A percentile compares a stretch with the other conserved stretches of the same genome.
Conservation (phyloP, 2,329 filamentous ascomycete genomes). For the Aspergillus sp. region DNA sequence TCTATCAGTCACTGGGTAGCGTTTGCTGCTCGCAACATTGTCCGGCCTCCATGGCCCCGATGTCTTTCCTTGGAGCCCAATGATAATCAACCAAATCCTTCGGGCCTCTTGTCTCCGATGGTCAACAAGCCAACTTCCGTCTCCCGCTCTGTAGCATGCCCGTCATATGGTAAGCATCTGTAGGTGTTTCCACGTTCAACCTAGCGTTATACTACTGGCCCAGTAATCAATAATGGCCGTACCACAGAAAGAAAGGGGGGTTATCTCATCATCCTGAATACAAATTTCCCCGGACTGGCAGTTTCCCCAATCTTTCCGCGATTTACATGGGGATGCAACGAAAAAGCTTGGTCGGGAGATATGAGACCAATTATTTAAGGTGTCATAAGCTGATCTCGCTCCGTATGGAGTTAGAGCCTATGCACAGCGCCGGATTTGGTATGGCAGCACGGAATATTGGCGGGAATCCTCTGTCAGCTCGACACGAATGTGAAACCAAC, state of each 20-base stretch:
- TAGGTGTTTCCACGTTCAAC: conserved; percentile 4
- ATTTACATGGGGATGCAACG: conserved; percentile 4
- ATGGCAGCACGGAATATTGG: conserved; percentile 12
- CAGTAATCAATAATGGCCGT: neutral
- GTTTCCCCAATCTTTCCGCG: neutral
- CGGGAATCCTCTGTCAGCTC: neutral
- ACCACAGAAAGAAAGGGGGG: neutral
- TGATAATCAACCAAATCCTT: neutral
- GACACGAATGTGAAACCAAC: neutral
- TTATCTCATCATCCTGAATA: neutral
- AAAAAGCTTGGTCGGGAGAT: conserved; percentile 21
- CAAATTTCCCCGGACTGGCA: neutral
- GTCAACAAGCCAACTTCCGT: neutral
- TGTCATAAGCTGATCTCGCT: neutral
- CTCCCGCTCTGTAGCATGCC: neutral
- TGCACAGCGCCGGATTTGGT: conserved; percentile 19
- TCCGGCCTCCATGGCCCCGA: too few relatives aligned
- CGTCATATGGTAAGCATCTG: neutral
- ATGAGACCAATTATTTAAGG: conserved; percentile 10
- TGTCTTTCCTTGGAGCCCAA: neutral
- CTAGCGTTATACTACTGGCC: neutral
- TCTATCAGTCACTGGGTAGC: too few relatives aligned
- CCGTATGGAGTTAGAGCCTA: neutral
- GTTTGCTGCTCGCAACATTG: too few relatives aligned
- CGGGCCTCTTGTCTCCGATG: neutral